These are phyloP conservation scores for Aspergillus ruber DNA, from an alignment of 2,329 filamentous ascomycete species.

Conservation along the genomic window DNA sequence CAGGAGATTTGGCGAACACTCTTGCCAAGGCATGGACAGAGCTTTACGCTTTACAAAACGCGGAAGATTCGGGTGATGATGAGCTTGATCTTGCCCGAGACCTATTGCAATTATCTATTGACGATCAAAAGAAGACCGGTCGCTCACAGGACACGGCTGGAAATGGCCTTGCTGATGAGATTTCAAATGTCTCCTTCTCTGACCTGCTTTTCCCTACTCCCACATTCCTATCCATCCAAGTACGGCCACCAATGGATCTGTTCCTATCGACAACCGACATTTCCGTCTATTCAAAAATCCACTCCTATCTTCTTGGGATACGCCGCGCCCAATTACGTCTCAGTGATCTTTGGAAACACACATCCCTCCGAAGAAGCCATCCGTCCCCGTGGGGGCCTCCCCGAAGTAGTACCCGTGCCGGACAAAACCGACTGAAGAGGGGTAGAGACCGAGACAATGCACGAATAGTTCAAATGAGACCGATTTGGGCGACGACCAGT, in stretches of 20 bases:
- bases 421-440: slow-evolving; percentile 54
- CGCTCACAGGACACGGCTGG: slow-evolving; percentile 14
- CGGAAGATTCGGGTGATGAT: slow-evolving; percentile 69
- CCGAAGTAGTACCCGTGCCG: slow-evolving; percentile 54
- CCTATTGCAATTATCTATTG: slow-evolving; percentile 59
- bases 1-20: slow-evolving; percentile 75
- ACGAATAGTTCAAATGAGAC: slow-evolving; percentile 64
- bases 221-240: slow-evolving; percentile 61
- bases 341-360: slow-evolving; percentile 80
- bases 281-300: slow-evolving; percentile 73
- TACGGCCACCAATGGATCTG: slow-evolving; percentile 78
- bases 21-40: slow-evolving; percentile 72
- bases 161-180: slow-evolving; percentile 22
- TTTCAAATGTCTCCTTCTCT: slow-evolving; percentile 54
- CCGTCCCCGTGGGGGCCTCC: slow-evolving; percentile 64
- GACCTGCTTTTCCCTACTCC: slow-evolving; percentile 77
- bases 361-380: slow-evolving; percentile 67
- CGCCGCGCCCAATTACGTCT: slow-evolving; percentile 79
- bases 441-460: slow-evolving; percentile 59
- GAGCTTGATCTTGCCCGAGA: slow-evolving; percentile 75
- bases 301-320: slow-evolving; percentile 79
- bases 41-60: slow-evolving; percentile 68
- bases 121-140: slow-evolving; percentile 28
- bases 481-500: slow-evolving; percentile 83
- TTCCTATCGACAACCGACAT: slow-evolving; percentile 74